Base-by-base conservation (phyloP, 495 filamentous ascomycete species). In the Penicillium soppii region DNA sequence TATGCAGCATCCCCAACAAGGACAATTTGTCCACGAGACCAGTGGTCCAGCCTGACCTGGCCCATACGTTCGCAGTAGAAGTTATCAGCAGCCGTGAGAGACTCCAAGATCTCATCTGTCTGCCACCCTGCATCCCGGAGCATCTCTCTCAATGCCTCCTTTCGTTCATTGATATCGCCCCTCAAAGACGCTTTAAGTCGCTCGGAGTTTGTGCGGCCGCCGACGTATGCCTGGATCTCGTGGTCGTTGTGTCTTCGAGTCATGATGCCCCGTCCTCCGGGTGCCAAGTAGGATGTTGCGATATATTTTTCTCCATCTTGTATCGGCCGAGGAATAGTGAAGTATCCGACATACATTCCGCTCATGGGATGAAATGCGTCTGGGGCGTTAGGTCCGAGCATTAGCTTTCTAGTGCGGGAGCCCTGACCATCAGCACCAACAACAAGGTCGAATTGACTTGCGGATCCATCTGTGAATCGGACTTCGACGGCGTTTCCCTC, bases 1-100 rank as follows among this genome's bases (percentile, higher is more conserved):
- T 81, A 77, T 3, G 63, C 82, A 1, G 82, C 74, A 57, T 85
- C 82, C 4, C 82, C 83, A 7, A 84, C n/a, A 2, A 84, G 66
- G 0, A 69, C 72, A 10, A 80, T 66, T 3, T 76, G 66, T 6
- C 76, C 75, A 5, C 56, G 52, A 7, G 62, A 77, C 73, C 73
- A 82, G 5, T 53, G 37, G 23, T 74, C 52, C 52, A 76, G 21
- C 41, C 71, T 69, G 19, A 83, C 67, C 12, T 71, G 66, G 0
- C 68, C 63, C 9, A 70, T 29, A 3, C 47, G 25, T 26, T 77
- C 56, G 32, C 61, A 63, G 59, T 83, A 83, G 37, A 82, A 79
- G 58, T 84, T 75, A 3, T 75, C 57, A 8, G 76, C 47, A 1
- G 64, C 9, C 5, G 40, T 67, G 13, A 82, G 47, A 1, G 43